Evolutionary conservation across 768 basidiomycete species (phyloP), one percentile per base, ranked within the genome.

Genomic region (Holtermannia corniformis): DNA sequence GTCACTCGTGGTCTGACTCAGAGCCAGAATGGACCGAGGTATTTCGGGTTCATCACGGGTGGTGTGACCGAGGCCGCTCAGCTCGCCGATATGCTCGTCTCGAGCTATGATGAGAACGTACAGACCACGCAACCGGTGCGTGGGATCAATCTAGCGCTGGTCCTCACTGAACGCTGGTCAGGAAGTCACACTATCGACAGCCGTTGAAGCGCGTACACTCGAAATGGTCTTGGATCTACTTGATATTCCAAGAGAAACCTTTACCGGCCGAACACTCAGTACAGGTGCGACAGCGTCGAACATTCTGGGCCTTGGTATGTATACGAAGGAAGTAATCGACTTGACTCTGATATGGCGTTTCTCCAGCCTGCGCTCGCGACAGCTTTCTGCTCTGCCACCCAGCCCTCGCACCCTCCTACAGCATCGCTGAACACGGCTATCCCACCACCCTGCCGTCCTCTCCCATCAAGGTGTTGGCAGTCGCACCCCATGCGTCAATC

Each of bases 231-330:
- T 69, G 42, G 63, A 70, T 57, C 59, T 72, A 16, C 59, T 73
- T 1, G 47, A 54, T 13, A 55, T 70, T 3, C 51, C 54, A 12
- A 44, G 60, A 3, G 58, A 63, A 21, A 41, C 14, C 5, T 78
- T 73, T 60, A 51, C 45, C 14, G 71, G 71, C 10, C 64, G 75
- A 40, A 74, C 74, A 0, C 48, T 77, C 22, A 76, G 75, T 0
- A 75, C 75, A 1, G 76, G 76, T 22, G 76, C 76, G 2, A 78
- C 76, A 0, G 67, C 73, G 0, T 65, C 68, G 16, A 78, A 78
- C 56, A 57, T 76, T 11, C 67, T 76, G 23, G 76, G 76, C 5
- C 61, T 78, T 0, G 72, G 73, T 74, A 50, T 53, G 59, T 57
- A 22, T 16, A 3, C 4, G n/a, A 20, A 27, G 4, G 60, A n/a